Evolutionary conservation across 2,329 filamentous ascomycete species (phyloP).

Genomic region (Ambrosiella xylebori): DNA sequence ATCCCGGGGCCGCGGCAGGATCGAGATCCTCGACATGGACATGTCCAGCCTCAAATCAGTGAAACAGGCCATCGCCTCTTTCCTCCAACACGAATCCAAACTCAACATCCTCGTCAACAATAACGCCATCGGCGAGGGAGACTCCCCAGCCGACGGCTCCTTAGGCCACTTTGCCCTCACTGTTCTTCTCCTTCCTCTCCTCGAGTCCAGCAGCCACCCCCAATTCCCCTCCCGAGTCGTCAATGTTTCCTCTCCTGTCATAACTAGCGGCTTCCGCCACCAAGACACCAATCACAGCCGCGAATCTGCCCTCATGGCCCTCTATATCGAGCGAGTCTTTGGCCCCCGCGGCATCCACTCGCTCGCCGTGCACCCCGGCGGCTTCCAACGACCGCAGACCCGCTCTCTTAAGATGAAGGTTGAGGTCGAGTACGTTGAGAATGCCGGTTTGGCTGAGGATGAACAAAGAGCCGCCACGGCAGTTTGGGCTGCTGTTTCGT

Average conservation of each 20-base stretch:
- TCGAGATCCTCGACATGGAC: not conserved
- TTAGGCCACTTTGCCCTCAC: not conserved
- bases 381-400: not conserved
- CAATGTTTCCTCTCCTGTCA: not conserved
- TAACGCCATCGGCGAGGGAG: not conserved
- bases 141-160: not conserved
- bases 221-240: not conserved
- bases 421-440: not conserved
- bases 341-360: not conserved
- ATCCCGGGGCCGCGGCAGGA: not conserved
- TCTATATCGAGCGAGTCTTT: not conserved
- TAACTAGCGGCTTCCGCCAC: not conserved
- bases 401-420: not conserved
- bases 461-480: not conserved
- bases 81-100: not conserved
- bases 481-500: not conserved
- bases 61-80: not conserved
- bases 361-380: not conserved
- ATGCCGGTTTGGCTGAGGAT: not conserved
- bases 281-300: not conserved
- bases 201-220: not conserved
- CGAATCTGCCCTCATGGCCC: not conserved
- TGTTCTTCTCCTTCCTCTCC: not conserved
- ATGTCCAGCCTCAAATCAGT: not conserved
- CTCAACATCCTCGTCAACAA: not conserved